phyloP scores from a whole-genome alignment of 768 basidiomycete genomes.

The Naganishia randhawae region DNA sequence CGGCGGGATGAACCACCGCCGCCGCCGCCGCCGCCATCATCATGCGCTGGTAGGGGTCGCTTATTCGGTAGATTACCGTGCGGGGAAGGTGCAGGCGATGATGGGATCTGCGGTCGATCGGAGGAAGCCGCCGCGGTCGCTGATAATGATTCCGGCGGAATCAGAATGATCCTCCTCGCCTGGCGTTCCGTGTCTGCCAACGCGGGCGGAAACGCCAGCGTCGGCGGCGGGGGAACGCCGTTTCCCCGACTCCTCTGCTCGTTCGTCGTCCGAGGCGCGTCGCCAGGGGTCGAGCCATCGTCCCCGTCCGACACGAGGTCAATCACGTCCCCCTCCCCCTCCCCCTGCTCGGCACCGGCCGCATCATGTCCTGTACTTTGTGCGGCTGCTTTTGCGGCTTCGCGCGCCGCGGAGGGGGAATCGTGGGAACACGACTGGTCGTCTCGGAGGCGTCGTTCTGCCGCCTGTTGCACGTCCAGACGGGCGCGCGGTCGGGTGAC shows the following conservation, averaged over 20 bases:
- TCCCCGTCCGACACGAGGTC: slow-evolving; percentile 40
- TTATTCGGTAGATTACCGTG: too few relatives aligned
- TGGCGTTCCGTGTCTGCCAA: slow-evolving; percentile 20
- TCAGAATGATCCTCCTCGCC: not conserved
- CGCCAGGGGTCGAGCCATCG: slow-evolving; percentile 31
- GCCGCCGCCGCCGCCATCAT: too few relatives aligned
- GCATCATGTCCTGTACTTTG: slow-evolving; percentile 63
- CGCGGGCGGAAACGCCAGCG: slow-evolving; percentile 17
- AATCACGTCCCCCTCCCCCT: slow-evolving; percentile 47
- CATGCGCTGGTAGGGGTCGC: too few relatives aligned
- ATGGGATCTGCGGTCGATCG: too few relatives aligned
- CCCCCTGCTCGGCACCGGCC: slow-evolving; percentile 32
- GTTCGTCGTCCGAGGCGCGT: slow-evolving; percentile 40
- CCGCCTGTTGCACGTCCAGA: slow-evolving; percentile 61
- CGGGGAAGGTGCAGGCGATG: too few relatives aligned
- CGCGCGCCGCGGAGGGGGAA: slow-evolving; percentile 40
- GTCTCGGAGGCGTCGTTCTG: slow-evolving; percentile 71
- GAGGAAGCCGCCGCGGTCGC: not conserved
- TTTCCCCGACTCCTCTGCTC: slow-evolving; percentile 21
- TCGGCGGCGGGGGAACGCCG: too few relatives aligned
- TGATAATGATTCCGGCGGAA: not conserved
- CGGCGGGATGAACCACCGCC: too few relatives aligned
- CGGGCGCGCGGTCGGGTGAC: not conserved
- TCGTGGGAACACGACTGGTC: slow-evolving; percentile 62
- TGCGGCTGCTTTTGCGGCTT: slow-evolving; percentile 64